These are phyloP conservation scores for Xylaria hypoxylon DNA, from an alignment of 2,329 filamentous ascomycete species.

Conservation along the genomic window DNA sequence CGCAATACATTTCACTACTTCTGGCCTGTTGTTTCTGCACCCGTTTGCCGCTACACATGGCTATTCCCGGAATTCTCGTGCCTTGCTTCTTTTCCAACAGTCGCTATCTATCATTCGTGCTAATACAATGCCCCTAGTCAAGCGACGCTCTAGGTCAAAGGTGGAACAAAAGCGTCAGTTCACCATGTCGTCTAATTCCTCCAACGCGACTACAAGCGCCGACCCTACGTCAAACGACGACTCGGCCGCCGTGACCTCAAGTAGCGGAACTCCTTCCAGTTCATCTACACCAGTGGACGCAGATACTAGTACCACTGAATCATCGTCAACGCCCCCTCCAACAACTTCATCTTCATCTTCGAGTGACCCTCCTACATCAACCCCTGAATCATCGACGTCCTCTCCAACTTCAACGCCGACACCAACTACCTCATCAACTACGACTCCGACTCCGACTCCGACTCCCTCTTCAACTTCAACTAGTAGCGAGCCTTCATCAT, in stretches of 20 bases:
- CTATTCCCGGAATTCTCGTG: constrained; percentile 12
- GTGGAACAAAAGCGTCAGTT: constrained; percentile 41
- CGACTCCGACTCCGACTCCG: constrained; percentile 29
- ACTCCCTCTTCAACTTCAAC: constrained; percentile 32
- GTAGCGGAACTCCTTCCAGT: constrained; percentile 23
- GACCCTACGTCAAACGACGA: constrained; percentile 31
- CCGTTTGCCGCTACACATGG: constrained; percentile 17
- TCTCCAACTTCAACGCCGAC: constrained; percentile 32
- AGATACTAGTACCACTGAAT: constrained; percentile 29
- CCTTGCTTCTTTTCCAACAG: neutral
- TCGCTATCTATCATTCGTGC: constrained; percentile 38
- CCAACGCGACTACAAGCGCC: constrained; percentile 26
- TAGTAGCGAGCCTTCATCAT: constrained; percentile 36
- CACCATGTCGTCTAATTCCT: constrained; percentile 50
- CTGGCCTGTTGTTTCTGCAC: constrained; percentile 1
- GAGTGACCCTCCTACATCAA: constrained; percentile 29
- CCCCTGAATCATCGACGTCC: constrained; percentile 8
- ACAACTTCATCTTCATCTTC: constrained; percentile 37
- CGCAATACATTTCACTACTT: constrained; percentile 5
- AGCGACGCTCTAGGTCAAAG: constrained; percentile 44
- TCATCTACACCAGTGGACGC: constrained; percentile 19
- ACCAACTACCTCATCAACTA: constrained; percentile 35
- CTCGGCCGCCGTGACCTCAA: constrained; percentile 28
- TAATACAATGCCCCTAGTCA: constrained; percentile 53
- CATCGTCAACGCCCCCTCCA: constrained; percentile 36